A percentile compares a stretch with the other conserved stretches of the same genome.
Conservation (phyloP, 495 filamentous ascomycete species). For the Xylaria longipes region DNA sequence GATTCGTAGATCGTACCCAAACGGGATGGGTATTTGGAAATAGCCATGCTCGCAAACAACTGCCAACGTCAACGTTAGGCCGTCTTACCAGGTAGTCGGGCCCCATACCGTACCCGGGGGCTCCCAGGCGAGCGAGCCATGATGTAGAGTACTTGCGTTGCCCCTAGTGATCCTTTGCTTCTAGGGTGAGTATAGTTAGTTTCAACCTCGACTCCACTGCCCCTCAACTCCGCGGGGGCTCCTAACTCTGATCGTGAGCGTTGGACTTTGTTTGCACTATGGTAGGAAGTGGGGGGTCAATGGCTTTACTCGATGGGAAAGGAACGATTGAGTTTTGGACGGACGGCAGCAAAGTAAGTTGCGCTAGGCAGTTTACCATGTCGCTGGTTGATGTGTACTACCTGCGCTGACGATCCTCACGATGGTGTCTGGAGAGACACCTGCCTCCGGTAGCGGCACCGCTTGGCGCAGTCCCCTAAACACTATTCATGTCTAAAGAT, state of each 20-base stretch:
- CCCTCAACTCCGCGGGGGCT: conserved; percentile 5
- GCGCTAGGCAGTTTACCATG: not conserved
- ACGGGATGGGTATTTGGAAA: conserved; percentile 1
- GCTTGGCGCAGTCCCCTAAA: not conserved
- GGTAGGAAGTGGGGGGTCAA: not conserved
- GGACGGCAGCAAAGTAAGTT: not conserved
- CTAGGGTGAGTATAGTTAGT: not conserved
- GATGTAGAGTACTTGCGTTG: not conserved
- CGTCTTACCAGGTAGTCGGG: not conserved
- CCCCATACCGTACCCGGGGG: not conserved
- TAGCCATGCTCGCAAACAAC: conserved; percentile 1
- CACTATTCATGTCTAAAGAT: not conserved
- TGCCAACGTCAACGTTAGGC: not conserved
- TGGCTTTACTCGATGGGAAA: not conserved
- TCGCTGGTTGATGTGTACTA: not conserved
- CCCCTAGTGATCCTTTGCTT: not conserved
- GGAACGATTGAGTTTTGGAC: not conserved
- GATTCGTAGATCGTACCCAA: not conserved
- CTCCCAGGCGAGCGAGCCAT: not conserved
- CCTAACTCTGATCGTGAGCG: not conserved
- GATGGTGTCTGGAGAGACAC: not conserved
- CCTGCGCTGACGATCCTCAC: not conserved
- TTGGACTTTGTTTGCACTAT: not conserved
- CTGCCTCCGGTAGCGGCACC: not conserved
- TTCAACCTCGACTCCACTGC: conserved; percentile 1